Base-by-base conservation (phyloP, 805 yeast genomes). In the Barnettozyma botsteinii region DNA sequence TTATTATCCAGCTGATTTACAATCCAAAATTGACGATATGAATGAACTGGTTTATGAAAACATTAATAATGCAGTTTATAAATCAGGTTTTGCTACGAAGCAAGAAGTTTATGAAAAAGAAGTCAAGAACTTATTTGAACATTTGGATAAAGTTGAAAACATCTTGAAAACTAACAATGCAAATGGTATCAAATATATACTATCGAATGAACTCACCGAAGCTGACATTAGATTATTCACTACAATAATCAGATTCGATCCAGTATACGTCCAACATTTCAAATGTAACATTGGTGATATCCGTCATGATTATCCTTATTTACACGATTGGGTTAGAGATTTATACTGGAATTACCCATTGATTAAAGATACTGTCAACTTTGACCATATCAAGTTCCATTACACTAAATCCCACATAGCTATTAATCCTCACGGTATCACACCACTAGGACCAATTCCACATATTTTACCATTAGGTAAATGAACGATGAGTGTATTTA, bases 241-340 rank as follows among this genome's bases (percentile, higher is more conserved):
- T 19, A 91, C 98, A 3, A 80, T 91, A 43, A 70, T 87, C 32
- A 77, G 98, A 53, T 91, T 91, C 55, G 98, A 91, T 60, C 84
- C 94, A 1, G 95, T 88, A 18, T 91, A 91, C 57, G 91, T 83
- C 39, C 96, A 89, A 62, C 97, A 91, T 62, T 93, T 91, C 76
- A 93, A 91, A 65, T 85, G 96, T 62, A 91, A 91, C 62, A 61
- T 87, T 46, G 80, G 80, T 35, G 82, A 80, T 69, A 84, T 91
- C 53, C 76, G 96, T 57, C 60, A 55, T 31, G 85, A 86, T 48
- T 91, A 77, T 60, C 97, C 97, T 18, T 64, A 70, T 51, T 62
- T 89, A 39, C 82, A 87, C 63, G 66, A 76, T 45, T 91, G 95
- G 95, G 61, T 89, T 52, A 70, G 83, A 51, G 76, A 83, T 49